Conservation (phyloP, 371 early-diverging fungal genomes). For the Apophysomyces trapeziformis region DNA sequence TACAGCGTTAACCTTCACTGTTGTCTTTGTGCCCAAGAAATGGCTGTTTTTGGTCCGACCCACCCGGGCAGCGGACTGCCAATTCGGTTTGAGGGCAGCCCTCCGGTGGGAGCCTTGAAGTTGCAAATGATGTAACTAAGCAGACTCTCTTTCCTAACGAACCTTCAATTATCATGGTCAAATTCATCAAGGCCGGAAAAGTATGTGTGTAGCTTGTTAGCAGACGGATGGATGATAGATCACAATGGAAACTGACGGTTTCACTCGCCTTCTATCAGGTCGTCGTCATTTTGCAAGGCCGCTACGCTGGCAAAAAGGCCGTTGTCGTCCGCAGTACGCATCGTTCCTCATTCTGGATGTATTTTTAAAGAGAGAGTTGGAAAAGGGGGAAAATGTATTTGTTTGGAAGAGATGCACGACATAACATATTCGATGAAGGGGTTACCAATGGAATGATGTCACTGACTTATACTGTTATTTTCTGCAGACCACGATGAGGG, state of each 20-base stretch:
- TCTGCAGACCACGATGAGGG: slow-evolving; percentile 79
- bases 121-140: background rate
- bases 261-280: slow-evolving; percentile 62
- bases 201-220: slow-evolving; percentile 34
- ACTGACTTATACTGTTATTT: background rate
- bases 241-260: slow-evolving; percentile 12
- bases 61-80: slow-evolving; percentile 5
- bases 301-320: slow-evolving; percentile 99
- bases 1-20: too few species aligned
- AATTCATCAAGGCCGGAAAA: slow-evolving; percentile 81
- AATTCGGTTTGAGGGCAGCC: slow-evolving; percentile 3
- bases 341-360: slow-evolving; percentile 16
- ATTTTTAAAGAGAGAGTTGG: background rate
- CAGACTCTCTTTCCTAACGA: slow-evolving; percentile 35
- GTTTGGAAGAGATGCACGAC: background rate
- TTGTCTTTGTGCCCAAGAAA: too few species aligned
- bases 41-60: too few species aligned
- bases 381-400: background rate
- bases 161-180: slow-evolving; percentile 63
- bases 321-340: slow-evolving; percentile 94
- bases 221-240: slow-evolving; percentile 36
- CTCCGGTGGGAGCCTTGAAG: slow-evolving; percentile 1
- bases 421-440: too few species aligned
- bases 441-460: background rate
- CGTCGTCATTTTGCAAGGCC: slow-evolving; percentile 96